Evolutionary conservation across 202 grass and related monocot species (phyloP), one percentile per base, ranked within the genome.

Genomic region (Panicum hallii): DNA sequence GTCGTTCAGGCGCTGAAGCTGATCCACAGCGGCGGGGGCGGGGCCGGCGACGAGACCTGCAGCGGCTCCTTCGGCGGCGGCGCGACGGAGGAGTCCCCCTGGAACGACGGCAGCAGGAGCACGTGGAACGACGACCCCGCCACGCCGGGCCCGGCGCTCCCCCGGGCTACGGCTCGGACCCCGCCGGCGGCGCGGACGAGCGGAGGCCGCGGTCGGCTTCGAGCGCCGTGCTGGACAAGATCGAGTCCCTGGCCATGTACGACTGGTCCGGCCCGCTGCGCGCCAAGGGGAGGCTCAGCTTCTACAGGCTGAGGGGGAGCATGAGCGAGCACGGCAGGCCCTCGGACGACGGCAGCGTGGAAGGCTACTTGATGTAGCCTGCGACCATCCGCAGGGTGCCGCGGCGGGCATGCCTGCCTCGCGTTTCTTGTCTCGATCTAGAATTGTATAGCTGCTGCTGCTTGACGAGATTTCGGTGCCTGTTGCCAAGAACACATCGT

Each of bases 1-100:
- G 93, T 90, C 64, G 93, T 95, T 57, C 93, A 95, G 80, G 93
- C 93, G 70, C 83, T 95, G 80, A 95, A 95, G 83, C 86, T 95
- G 53, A 87, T 95, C 74, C 88, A 80, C 90, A 87, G 63, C 30
- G 85, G 79, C 79, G 45, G 63, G 1, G 85, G 50, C 79, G 68
- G 46, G 4, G 85, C 57, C 75, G 69, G 42, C 79, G 88, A 90
- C 70, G 93, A 92, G 81, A 88, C 79, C 44, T 80, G 88, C 77
- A 91, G 88, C 74, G 90, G 84, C 50, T 92, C 90, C 11, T 76
- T 88, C 45, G 78, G 71, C 60, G 82, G 87, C 23, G 84, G 77
- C 36, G 79, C 67, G 22, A 88, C 82, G 71, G 93, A 70, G 38
- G 73, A 74, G 56, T 92, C 88, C 13, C 60, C 85, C 19, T 91